Percentiles rank a stretch among this genome's conserved stretches.
These are phyloP conservation scores for Silene latifolia DNA, from an alignment of 148 eudicot genomes.

Conservation along the genomic window DNA sequence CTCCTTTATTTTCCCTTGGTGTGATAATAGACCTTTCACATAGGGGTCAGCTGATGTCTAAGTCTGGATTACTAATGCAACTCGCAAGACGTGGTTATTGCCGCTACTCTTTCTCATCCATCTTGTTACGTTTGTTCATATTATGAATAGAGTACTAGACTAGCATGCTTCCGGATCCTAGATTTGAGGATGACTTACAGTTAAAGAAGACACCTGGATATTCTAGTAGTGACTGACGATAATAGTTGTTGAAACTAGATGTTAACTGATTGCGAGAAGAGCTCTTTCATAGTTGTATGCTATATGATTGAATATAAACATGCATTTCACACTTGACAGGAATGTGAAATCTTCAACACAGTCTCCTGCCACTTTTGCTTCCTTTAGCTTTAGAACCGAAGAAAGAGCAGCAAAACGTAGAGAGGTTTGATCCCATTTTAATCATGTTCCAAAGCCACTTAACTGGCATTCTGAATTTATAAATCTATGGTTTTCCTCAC, in stretches of 20 bases:
- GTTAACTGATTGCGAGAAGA: neutral
- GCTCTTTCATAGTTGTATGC: neutral
- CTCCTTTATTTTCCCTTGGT: neutral
- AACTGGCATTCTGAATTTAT: neutral
- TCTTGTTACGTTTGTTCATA: neutral
- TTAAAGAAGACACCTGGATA: neutral
- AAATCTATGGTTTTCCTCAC: neutral
- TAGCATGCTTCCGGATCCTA: neutral
- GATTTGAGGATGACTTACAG: neutral
- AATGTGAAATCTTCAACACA: constrained; percentile 34
- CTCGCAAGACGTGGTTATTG: neutral
- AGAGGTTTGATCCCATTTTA: constrained; percentile 46
- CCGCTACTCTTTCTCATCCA: neutral
- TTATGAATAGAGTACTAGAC: neutral
- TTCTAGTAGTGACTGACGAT: neutral
- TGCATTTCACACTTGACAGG: constrained; percentile 30
- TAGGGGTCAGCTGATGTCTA: neutral
- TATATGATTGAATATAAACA: constrained; percentile 3
- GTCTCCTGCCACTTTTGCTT: constrained; percentile 38
- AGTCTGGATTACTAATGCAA: neutral
- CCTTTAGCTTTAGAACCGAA: constrained; percentile 72
- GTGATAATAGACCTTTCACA: neutral
- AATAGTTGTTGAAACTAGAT: neutral
- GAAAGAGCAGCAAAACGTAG: constrained; percentile 73
- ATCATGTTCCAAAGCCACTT: neutral